These are phyloP conservation scores for Pythium sukuiense DNA, from an alignment of 352 stramenopile genomes.

Conservation along the genomic window DNA sequence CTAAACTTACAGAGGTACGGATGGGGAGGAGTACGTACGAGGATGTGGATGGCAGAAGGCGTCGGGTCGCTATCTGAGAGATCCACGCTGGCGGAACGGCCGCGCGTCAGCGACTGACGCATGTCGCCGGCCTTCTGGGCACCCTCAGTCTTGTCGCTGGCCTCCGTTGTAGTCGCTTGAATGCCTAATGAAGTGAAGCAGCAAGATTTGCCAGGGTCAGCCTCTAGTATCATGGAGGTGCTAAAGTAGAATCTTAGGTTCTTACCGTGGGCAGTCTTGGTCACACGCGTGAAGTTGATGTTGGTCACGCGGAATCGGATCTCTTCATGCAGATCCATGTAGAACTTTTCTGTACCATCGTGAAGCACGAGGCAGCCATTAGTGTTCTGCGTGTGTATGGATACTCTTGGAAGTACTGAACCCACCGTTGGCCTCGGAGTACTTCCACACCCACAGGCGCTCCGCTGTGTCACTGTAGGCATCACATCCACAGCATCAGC, in stretches of 20 bases:
- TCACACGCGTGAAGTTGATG: constrained; percentile 89
- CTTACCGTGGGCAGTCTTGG: constrained; percentile 76
- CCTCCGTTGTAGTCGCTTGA: constrained; percentile 82
- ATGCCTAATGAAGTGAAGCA: constrained; percentile 41
- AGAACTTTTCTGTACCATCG: constrained; percentile 64
- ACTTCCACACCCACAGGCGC: constrained; percentile 86
- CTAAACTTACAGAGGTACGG: neutral
- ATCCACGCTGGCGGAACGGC: constrained; percentile 82
- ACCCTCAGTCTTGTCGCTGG: constrained; percentile 55
- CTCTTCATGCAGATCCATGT: constrained; percentile 88
- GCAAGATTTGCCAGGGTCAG: neutral
- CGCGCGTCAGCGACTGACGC: constrained; percentile 65
- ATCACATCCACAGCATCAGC: constrained; percentile 3
- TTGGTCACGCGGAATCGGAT: constrained; percentile 87
- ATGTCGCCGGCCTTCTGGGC: constrained; percentile 51
- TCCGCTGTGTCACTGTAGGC: constrained; percentile 63
- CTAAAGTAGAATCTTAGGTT: constrained; percentile 2
- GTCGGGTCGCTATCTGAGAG: constrained; percentile 82
- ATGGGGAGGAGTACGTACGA: constrained; percentile 35
- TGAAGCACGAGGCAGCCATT: neutral
- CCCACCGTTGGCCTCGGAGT: constrained; percentile 73
- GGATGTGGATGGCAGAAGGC: constrained; percentile 80
- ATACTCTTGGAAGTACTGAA: neutral
- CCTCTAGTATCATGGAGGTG: neutral
- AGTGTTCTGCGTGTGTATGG: neutral